These are phyloP conservation scores for Trypanosoma caninum DNA, from an alignment of 208 protist species.

Conservation along the genomic window DNA sequence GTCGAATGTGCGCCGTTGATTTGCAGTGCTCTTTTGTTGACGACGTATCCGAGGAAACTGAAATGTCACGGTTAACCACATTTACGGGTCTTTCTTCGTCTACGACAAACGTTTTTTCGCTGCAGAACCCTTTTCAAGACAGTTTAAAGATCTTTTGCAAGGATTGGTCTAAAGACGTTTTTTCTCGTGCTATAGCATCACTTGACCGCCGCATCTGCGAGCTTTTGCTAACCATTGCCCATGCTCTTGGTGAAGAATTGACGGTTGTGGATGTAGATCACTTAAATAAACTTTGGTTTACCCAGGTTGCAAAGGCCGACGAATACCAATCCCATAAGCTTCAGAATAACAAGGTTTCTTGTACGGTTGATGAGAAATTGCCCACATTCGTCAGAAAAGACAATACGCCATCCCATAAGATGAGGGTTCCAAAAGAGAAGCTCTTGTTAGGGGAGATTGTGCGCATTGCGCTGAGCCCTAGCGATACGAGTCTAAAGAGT, in stretches of 20 bases:
- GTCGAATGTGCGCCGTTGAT: constrained; percentile 10
- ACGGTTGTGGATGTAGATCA: constrained; percentile 57
- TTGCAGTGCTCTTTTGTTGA: neutral
- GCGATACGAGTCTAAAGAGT: neutral
- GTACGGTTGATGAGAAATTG: neutral
- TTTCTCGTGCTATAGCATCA: constrained; percentile 41
- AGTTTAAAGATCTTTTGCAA: constrained; percentile 19
- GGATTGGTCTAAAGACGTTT: constrained; percentile 57
- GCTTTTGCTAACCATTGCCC: constrained; percentile 47
- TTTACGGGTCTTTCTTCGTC: constrained; percentile 8
- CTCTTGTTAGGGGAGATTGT: constrained; percentile 5
- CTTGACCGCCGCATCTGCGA: constrained; percentile 60
- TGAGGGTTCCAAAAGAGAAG: neutral
- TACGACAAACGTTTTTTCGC: neutral
- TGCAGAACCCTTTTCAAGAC: constrained; percentile 11
- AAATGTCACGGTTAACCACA: constrained; percentile 1
- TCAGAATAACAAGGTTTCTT: neutral
- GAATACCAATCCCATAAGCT: constrained; percentile 4
- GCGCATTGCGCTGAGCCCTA: constrained; percentile 6
- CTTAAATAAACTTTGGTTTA: constrained; percentile 65
- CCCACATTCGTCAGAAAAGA: neutral
- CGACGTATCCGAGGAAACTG: neutral
- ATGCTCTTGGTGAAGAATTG: constrained; percentile 35
- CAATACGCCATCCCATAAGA: neutral
- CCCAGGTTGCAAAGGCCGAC: constrained; percentile 33